Percentiles rank a stretch among this genome's conserved stretches.
These are phyloP conservation scores for Lycium barbarum DNA, from an alignment of 257 asterid genomes.

Conservation along the genomic window DNA sequence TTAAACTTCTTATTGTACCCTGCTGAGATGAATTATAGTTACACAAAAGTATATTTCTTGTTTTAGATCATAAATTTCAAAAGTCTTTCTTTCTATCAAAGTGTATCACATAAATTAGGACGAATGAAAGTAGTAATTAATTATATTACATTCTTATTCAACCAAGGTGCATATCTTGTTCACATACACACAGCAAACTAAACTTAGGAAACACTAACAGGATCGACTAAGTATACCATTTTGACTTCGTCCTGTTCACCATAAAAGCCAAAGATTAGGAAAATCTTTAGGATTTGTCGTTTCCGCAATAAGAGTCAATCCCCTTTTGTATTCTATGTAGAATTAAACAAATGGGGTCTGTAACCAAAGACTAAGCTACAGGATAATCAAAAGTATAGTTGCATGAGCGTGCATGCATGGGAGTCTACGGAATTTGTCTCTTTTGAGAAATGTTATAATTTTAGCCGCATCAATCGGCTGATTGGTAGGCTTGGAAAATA, in stretches of 20 bases:
- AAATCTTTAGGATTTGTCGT: constrained; percentile 12
- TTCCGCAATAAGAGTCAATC: not conserved
- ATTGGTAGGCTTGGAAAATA: not conserved
- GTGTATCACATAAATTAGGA: no score
- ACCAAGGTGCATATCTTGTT: not conserved
- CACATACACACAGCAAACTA: not conserved
- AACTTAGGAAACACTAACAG: not conserved
- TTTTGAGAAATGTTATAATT: not conserved
- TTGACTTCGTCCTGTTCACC: constrained; percentile 29
- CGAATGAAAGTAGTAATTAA: no score
- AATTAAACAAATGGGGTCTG: constrained; percentile 12
- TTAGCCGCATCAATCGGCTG: constrained; percentile 27
- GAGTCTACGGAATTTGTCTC: constrained; percentile 1
- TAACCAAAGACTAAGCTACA: constrained; percentile 19
- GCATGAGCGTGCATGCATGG: not conserved
- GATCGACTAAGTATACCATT: constrained; percentile 22
- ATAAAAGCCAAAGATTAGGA: not conserved
- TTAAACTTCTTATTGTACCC: no score
- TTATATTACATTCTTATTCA: no score
- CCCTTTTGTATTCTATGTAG: not conserved
- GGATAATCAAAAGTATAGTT: not conserved
- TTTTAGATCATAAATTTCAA: no score
- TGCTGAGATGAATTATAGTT: no score
- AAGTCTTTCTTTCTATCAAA: no score
- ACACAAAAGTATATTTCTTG: no score